phyloP scores from a whole-genome alignment of 305 asterid genomes.

The Galium porrigens region DNA sequence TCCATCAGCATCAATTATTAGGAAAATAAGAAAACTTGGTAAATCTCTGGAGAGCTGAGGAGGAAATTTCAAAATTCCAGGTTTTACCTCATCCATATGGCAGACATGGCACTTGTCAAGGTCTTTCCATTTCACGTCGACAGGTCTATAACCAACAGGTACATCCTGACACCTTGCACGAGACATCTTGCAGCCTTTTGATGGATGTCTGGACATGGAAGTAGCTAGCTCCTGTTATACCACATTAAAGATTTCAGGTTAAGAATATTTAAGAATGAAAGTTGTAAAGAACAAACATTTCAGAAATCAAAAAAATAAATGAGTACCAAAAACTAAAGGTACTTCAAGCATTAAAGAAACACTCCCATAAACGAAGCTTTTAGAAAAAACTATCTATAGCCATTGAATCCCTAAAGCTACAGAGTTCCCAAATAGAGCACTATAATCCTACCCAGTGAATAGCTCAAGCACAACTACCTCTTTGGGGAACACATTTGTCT shows the following conservation, averaged over 20 bases:
- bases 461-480: neutral
- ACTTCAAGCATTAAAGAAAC: too few relatives aligned
- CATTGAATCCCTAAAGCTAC: neutral
- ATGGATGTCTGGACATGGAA: conserved; percentile 29
- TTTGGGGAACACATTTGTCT: neutral
- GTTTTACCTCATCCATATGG: conserved; percentile 91
- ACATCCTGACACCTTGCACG: conserved; percentile 35
- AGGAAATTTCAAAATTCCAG: conserved; percentile 13
- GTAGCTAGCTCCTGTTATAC: conserved; percentile 58
- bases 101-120: conserved; percentile 98
- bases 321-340: neutral
- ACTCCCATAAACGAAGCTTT: neutral
- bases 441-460: neutral
- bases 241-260: conserved; percentile 16
- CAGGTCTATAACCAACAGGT: conserved; percentile 62
- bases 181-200: conserved; percentile 40
- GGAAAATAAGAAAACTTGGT: neutral
- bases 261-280: conserved; percentile 20
- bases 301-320: neutral
- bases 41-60: neutral
- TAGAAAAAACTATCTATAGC: neutral
- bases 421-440: neutral
- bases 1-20: conserved; percentile 11
- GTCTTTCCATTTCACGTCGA: conserved; percentile 87
- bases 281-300: neutral